Conservation (phyloP, 1,139 yeast species). For the Schwanniomyces etchellsii region DNA sequence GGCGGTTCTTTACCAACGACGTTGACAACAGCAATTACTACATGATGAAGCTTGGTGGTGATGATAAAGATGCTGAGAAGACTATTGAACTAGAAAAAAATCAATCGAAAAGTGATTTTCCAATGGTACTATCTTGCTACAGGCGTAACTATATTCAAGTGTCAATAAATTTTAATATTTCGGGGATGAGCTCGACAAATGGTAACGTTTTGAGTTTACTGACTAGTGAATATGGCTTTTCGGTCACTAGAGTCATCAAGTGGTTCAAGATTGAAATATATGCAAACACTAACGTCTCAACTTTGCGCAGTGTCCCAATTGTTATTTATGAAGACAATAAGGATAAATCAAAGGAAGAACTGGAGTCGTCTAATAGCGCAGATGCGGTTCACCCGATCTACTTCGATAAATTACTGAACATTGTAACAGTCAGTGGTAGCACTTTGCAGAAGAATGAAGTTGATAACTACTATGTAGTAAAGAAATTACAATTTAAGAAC, state of each 20-base stretch:
- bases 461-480: constrained; percentile 30
- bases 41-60: constrained; percentile 15
- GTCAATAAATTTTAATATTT: constrained; percentile 28
- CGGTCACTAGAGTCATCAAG: constrained; percentile 30
- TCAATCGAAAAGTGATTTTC: constrained; percentile 2
- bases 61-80: constrained; percentile 4
- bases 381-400: constrained; percentile 17
- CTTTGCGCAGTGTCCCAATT: constrained; percentile 26
- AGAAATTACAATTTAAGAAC: constrained; percentile 50
- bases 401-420: constrained; percentile 18
- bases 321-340: constrained; percentile 22
- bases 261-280: constrained; percentile 36
- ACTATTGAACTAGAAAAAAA: constrained; percentile 1
- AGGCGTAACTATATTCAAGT: constrained; percentile 41
- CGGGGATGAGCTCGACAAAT: constrained; percentile 19
- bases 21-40: constrained; percentile 36
- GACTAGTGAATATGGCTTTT: constrained; percentile 32
- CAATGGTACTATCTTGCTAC: constrained; percentile 38
- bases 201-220: constrained; percentile 26
- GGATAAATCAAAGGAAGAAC: constrained; percentile 13
- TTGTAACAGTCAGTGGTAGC: constrained; percentile 26
- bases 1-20: constrained; percentile 39
- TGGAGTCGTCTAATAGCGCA: constrained; percentile 12
- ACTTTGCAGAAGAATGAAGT: constrained; percentile 17
- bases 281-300: constrained; percentile 30